A percentile compares a stretch with the other conserved stretches of the same genome.
These are phyloP conservation scores for Starmerella lactis-condensi DNA, from an alignment of 805 yeast species.

Conservation along the genomic window DNA sequence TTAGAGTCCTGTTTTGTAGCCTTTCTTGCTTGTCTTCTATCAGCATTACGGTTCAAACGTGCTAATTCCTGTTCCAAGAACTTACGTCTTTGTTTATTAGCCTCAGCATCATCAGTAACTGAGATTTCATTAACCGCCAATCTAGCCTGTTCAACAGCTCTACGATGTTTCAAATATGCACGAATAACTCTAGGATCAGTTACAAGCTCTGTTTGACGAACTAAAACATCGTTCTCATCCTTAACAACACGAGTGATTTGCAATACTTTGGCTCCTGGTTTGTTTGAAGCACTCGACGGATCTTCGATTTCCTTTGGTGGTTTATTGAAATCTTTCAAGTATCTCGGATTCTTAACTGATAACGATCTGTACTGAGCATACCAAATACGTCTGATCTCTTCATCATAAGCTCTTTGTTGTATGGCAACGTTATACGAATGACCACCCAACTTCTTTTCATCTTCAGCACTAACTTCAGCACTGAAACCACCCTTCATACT, in stretches of 20 bases:
- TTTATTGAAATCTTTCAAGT: constrained; percentile 17
- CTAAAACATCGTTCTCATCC: constrained; percentile 72
- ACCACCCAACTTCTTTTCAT: constrained; percentile 29
- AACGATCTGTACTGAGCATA: constrained; percentile 55
- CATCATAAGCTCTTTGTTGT: constrained; percentile 83
- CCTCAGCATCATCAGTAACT: constrained; percentile 69
- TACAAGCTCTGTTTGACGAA: constrained; percentile 57
- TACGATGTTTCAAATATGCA: constrained; percentile 60
- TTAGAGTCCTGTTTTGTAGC: constrained; percentile 41
- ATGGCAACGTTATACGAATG: constrained; percentile 64
- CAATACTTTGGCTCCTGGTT: constrained; percentile 22
- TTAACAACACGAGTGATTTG: constrained; percentile 61
- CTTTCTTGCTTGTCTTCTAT: constrained; percentile 41
- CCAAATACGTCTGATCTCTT: constrained; percentile 80
- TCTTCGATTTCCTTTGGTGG: constrained; percentile 16
- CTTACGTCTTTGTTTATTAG: constrained; percentile 57
- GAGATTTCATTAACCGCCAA: constrained; percentile 54
- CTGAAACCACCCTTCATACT: constrained; percentile 89
- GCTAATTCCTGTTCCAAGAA: constrained; percentile 69
- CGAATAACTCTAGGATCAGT: constrained; percentile 74
- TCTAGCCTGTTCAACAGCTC: constrained; percentile 43
- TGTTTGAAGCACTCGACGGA: constrained; percentile 14
- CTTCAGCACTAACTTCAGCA: constrained; percentile 18
- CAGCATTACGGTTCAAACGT: constrained; percentile 57
- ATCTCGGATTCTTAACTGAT: constrained; percentile 26